A percentile compares a stretch with the other conserved stretches of the same genome.
phyloP scores from a whole-genome alignment of 805 yeast genomes.

The Kuraishia ogatae region DNA sequence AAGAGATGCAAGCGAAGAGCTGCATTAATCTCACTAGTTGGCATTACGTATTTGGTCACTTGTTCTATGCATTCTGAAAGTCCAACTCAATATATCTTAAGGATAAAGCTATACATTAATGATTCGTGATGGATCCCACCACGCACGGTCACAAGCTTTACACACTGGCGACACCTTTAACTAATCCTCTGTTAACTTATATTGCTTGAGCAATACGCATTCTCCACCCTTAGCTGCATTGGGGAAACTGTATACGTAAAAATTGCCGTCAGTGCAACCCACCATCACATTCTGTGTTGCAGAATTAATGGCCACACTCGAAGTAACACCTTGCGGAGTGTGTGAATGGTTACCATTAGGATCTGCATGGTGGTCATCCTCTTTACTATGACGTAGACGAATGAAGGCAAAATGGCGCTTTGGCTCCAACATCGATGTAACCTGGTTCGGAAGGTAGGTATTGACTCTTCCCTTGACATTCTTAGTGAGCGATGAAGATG shows the following conservation, averaged over 20 bases:
- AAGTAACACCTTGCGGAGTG: slow-evolving; percentile 22
- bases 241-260: slow-evolving; percentile 73
- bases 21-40: no score
- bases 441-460: slow-evolving; percentile 61
- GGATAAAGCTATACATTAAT: no score
- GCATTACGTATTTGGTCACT: no score
- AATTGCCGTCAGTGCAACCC: slow-evolving; percentile 74
- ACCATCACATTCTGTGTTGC: slow-evolving; percentile 44
- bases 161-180: no score
- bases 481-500: slow-evolving; percentile 6
- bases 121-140: no score
- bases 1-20: no score
- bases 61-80: no score
- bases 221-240: slow-evolving; percentile 74
- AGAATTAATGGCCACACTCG: slow-evolving; percentile 21
- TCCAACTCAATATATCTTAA: no score
- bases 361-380: slow-evolving; percentile 24
- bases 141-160: no score
- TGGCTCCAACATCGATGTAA: slow-evolving; percentile 81
- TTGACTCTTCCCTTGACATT: slow-evolving; percentile 9
- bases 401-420: slow-evolving; percentile 86
- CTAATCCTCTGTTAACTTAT: slow-evolving; percentile 12
- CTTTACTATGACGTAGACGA: slow-evolving; percentile 47
- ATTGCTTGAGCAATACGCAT: slow-evolving; percentile 70
- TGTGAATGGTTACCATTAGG: slow-evolving; percentile 12